These are phyloP conservation scores for Pseudocercospora crystallina DNA, from an alignment of 2,329 filamentous ascomycete species.

Conservation along the genomic window DNA sequence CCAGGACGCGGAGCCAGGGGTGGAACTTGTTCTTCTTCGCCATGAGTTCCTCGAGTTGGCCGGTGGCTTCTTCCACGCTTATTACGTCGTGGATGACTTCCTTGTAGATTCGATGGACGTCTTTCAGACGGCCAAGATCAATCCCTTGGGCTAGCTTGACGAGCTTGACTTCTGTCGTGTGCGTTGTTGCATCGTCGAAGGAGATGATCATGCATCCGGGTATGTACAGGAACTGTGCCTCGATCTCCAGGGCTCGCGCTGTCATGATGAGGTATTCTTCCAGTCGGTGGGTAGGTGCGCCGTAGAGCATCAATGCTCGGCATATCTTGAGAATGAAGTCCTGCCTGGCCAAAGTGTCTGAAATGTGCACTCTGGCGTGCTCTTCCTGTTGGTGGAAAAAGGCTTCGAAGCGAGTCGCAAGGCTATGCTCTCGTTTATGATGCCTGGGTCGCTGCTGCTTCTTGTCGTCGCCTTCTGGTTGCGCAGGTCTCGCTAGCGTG, in stretches of 20 bases:
- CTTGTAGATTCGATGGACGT: constrained; percentile 76
- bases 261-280: constrained; percentile 92
- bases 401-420: constrained; percentile 36
- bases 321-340: constrained; percentile 82
- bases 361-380: constrained; percentile 60
- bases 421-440: constrained; percentile 25
- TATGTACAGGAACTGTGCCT: constrained; percentile 87
- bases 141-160: constrained; percentile 67
- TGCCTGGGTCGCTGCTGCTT: constrained; percentile 34
- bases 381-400: constrained; percentile 52
- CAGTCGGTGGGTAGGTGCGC: constrained; percentile 84
- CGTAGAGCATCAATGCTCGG: constrained; percentile 81
- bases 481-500: constrained; percentile 41
- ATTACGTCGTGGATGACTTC: constrained; percentile 73
- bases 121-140: constrained; percentile 70
- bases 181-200: constrained; percentile 71
- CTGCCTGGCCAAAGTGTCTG: constrained; percentile 74
- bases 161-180: constrained; percentile 75
- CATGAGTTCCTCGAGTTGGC: constrained; percentile 62
- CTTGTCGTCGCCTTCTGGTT: constrained; percentile 37
- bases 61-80: constrained; percentile 67
- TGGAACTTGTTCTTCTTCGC: constrained; percentile 55
- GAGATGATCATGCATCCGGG: constrained; percentile 93
- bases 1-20: constrained; percentile 53
- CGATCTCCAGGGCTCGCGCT: constrained; percentile 78